Base-by-base conservation (phyloP, 148 eudicot species). In the Vaccinium vitisidaea region DNA sequence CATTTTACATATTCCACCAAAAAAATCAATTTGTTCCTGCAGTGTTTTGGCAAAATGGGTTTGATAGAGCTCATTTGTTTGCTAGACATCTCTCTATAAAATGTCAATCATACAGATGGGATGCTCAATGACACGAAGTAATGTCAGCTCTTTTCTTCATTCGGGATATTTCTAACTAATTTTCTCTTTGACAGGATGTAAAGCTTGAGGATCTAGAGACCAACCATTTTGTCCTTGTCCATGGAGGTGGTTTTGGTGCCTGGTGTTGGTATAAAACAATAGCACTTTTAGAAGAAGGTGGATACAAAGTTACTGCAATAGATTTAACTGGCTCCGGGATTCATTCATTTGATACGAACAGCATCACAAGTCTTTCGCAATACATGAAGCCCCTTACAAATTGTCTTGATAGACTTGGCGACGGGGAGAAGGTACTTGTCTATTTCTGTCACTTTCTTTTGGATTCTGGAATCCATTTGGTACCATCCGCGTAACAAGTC, bases 201-300 rank as follows among this genome's bases (percentile, higher is more conserved):
- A 94, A 89, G 83, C 85, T 89, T 59, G 94, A 94, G 49, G 89
- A 88, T 71, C 58, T 92, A 73, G 94, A 95, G 92, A 91, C 90
- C 58, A 84, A 39, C 79, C 94, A 93, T 89, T 90, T 96, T 89
- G 94, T 96, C 88, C 98, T 96, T 48, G 93, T 96, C 63, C 98
- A 94, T 88, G 99, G 98, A 77, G 99, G 98, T 88, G 99, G 98
- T 46, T 94, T 94, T 90, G 99, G 99, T 65, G 99, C 99, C 70
- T 96, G 99, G 99, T 96, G 99, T 88, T 96, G 99, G 99, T 96
- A 96, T 83, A 96, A 96, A 86, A 94, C 95, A 75, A 96, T 96
- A 80, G 94, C 98, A 6, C 92, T 96, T 21, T 86, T 96, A 8
- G 94, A 96, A 90, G 98, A 94, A 87, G 84, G 82, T 87, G 98